Base-by-base conservation (phyloP, 164 flowering plant species). In the Vitis labrusca region DNA sequence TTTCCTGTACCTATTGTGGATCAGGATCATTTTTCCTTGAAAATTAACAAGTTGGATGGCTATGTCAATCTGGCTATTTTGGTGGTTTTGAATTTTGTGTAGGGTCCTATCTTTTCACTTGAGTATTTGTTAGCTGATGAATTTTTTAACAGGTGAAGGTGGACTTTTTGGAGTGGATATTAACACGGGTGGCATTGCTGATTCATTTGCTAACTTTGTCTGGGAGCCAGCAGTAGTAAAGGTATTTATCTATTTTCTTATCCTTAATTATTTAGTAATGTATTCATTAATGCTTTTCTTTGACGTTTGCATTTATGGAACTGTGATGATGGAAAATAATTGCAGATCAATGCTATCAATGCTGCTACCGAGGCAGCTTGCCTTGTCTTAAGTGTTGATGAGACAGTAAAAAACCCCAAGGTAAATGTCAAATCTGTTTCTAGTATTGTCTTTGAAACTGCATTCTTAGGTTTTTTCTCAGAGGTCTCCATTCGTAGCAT, bases 161-260 rank as follows among this genome's bases (percentile, higher is more conserved):
- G 92, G 91, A 50, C 85, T 68, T 66, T 93, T 83, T 84, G 99
- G 99, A 23, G 98, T 96, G 68, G 99, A 96, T 72, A 88, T 96
- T 73, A 91, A 91, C 78, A 91, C 99, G 61, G 99, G 98, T 66
- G 98, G 98, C 61, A 90, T 93, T 74, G 81, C 92, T 47, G 97
- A 96, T 85, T 89, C 98, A 32, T 96, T 81, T 79, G 92, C 92
- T 19, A 96, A 88, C 80, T 96, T 93, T 81, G 99, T 96, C 23
- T 96, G 98, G 99, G 99, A 96, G 72, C 99, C 99, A 58, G 86
- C 99, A 32, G 91, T 95, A 58, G 99, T 95, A 17, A 96, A 96
- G 93, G 99, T 96, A 71, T 30, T 6, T 72, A 13, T 10, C 16
- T 55, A 23, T n/a, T 32, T 23, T 32, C 59, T 58, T 23, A n/a